Conservation (phyloP, 2,329 filamentous ascomycete species). For the Hypoxylon sp. region DNA sequence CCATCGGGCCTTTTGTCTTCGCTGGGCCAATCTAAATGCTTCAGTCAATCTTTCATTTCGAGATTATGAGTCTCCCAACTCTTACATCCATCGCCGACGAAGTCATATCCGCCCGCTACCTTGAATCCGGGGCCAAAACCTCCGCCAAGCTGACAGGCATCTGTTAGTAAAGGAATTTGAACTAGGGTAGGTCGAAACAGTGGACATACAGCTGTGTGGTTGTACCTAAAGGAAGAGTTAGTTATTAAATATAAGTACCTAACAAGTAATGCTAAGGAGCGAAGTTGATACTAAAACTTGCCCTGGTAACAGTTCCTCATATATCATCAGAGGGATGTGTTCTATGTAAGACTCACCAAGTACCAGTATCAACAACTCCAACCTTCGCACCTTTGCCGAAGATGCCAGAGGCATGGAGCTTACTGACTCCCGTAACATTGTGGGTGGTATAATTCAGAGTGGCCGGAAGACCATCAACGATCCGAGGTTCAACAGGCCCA, state of each 20-base stretch:
- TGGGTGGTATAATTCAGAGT: slow-evolving; percentile 40
- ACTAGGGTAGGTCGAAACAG: background rate
- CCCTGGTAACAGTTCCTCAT: background rate
- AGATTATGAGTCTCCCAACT: slow-evolving; percentile 12
- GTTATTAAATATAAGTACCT: background rate
- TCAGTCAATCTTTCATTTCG: background rate
- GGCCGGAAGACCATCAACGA: slow-evolving; percentile 19
- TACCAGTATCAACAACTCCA: slow-evolving; percentile 43
- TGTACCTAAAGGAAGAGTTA: slow-evolving; percentile 21
- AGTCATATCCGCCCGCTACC: slow-evolving; percentile 42
- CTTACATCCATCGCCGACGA: slow-evolving; percentile 43
- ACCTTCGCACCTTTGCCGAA: slow-evolving; percentile 42
- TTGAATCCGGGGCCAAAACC: slow-evolving; percentile 44
- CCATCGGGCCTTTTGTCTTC: slow-evolving; percentile 40
- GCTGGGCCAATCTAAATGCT: slow-evolving; percentile 30
- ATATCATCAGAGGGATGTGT: background rate
- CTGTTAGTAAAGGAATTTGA: slow-evolving; percentile 15
- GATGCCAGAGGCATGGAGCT: slow-evolving; percentile 40
- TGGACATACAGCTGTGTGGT: slow-evolving; percentile 33
- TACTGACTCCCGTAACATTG: slow-evolving; percentile 43
- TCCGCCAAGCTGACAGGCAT: slow-evolving; percentile 33
- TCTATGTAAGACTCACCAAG: slow-evolving; percentile 15
- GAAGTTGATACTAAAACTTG: no score
- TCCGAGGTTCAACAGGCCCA: slow-evolving; percentile 30
- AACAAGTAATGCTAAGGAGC: background rate